A percentile compares a stretch with the other conserved stretches of the same genome.
Conservation (phyloP, 495 filamentous ascomycete genomes). For the Penicillium egyptiacum region DNA sequence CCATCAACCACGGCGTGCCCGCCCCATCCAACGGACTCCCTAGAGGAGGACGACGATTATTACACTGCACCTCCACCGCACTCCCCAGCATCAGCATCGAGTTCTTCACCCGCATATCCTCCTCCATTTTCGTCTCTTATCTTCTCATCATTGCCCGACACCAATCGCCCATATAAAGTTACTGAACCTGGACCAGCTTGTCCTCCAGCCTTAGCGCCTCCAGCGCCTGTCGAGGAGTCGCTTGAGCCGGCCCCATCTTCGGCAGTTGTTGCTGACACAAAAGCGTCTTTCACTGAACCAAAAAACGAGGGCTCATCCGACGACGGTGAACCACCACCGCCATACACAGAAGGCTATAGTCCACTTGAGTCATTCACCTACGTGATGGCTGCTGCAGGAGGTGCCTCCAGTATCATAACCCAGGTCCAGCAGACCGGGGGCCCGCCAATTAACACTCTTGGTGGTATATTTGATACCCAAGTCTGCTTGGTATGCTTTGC, state of each 20-base stretch:
- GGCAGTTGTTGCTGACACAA: constrained; percentile 72
- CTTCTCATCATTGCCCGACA: constrained; percentile 42
- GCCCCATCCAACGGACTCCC: constrained; percentile 44
- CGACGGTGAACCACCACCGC: constrained; percentile 89
- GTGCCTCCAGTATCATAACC: constrained; percentile 96
- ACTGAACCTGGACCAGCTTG: constrained; percentile 59
- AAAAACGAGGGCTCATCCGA: constrained; percentile 75
- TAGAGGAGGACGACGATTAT: constrained; percentile 51
- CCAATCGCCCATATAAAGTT: constrained; percentile 48
- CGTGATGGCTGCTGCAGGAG: constrained; percentile 96
- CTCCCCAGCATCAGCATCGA: constrained; percentile 65
- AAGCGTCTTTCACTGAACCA: constrained; percentile 73
- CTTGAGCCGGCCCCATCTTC: constrained; percentile 51
- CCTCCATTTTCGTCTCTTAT: constrained; percentile 68
- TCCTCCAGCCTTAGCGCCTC: constrained; percentile 57
- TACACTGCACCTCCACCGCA: constrained; percentile 62
- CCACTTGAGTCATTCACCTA: constrained; percentile 93
- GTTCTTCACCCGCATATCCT: constrained; percentile 51
- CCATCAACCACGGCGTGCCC: constrained; percentile 65
- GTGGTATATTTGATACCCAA: constrained; percentile 61
- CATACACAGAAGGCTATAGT: constrained; percentile 91
- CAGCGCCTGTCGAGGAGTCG: constrained; percentile 38
- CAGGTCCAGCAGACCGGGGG: constrained; percentile 91
- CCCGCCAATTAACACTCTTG: constrained; percentile 81
- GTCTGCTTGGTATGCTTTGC: neutral